A percentile compares a stretch with the other conserved stretches of the same genome.
phyloP scores from a whole-genome alignment of 495 filamentous ascomycete genomes.

The Mycothermus thermophilus region DNA sequence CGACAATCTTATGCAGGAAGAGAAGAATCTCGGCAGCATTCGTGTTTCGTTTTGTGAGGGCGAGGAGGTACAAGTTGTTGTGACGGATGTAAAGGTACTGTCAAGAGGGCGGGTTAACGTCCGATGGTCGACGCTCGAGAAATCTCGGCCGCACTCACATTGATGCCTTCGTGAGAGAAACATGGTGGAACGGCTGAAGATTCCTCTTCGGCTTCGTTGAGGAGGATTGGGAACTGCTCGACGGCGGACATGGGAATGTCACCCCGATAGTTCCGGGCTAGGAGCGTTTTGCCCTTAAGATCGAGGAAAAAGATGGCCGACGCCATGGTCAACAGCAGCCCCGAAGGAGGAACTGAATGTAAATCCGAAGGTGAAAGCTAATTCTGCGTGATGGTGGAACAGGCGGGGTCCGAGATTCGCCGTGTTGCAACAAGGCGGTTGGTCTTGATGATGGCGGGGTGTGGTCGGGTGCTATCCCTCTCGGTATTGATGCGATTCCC shows the following conservation, averaged over 20 bases:
- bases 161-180: constrained; percentile 97
- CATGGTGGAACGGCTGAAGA: constrained; percentile 94
- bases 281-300: constrained; percentile 99
- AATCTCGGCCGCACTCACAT: constrained; percentile 65
- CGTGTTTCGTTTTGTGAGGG: constrained; percentile 94
- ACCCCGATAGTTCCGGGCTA: constrained; percentile 96
- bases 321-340: constrained; percentile 52
- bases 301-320: constrained; percentile 98
- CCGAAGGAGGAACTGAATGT: too few relatives aligned
- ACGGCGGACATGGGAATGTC: constrained; percentile 99
- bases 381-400: too few relatives aligned
- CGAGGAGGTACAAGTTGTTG: constrained; percentile 98
- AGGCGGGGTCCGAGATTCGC: too few relatives aligned
- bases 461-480: too few relatives aligned
- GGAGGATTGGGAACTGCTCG: constrained; percentile 93
- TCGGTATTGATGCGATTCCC: too few relatives aligned
- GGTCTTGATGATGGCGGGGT: too few relatives aligned
- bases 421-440: too few relatives aligned
- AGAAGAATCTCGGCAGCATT: constrained; percentile 98
- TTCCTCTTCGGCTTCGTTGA: constrained; percentile 98
- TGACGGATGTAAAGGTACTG: constrained; percentile 99
- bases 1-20: constrained; percentile 95
- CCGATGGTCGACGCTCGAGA: too few relatives aligned
- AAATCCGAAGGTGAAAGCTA: too few relatives aligned
- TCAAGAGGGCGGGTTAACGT: too few relatives aligned